Conservation (phyloP, 495 filamentous ascomycete genomes). For the Penicillium daleae region DNA sequence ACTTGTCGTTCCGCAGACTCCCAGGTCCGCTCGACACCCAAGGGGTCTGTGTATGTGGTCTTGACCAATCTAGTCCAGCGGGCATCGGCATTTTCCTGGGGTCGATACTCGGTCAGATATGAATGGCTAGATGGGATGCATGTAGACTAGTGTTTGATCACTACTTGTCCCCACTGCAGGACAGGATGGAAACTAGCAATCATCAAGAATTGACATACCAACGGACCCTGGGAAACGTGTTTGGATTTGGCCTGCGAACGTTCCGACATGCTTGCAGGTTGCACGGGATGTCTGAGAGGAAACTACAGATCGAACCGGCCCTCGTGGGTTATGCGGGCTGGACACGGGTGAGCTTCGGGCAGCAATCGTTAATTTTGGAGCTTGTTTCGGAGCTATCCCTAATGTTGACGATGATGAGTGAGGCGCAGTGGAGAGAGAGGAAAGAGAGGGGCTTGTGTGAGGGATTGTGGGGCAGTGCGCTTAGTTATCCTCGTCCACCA, state of each 20-base stretch:
- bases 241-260: slow-evolving; percentile 41
- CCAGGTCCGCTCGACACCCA: slow-evolving; percentile 72
- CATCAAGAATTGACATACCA: slow-evolving; percentile 39
- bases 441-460: background rate
- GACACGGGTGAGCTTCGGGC: background rate
- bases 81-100: slow-evolving; percentile 60
- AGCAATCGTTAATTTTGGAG: background rate
- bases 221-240: slow-evolving; percentile 51
- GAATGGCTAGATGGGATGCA: background rate
- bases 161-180: background rate
- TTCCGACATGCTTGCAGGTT: slow-evolving; percentile 26
- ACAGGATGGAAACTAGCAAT: background rate
- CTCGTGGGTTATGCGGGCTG: background rate
- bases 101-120: slow-evolving; percentile 14
- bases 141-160: background rate
- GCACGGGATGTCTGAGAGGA: background rate
- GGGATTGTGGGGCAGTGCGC: slow-evolving; percentile 6
- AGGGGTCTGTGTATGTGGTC: slow-evolving; percentile 73
- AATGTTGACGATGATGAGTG: slow-evolving; percentile 5
- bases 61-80: slow-evolving; percentile 74
- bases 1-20: slow-evolving; percentile 76
- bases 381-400: slow-evolving; percentile 9
- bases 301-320: background rate
- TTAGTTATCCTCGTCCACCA: slow-evolving; percentile 4
- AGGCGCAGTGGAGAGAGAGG: slow-evolving; percentile 4